These are phyloP conservation scores for Fusarium neocosmosporiellum DNA, from an alignment of 2,329 filamentous ascomycete species.

Conservation along the genomic window DNA sequence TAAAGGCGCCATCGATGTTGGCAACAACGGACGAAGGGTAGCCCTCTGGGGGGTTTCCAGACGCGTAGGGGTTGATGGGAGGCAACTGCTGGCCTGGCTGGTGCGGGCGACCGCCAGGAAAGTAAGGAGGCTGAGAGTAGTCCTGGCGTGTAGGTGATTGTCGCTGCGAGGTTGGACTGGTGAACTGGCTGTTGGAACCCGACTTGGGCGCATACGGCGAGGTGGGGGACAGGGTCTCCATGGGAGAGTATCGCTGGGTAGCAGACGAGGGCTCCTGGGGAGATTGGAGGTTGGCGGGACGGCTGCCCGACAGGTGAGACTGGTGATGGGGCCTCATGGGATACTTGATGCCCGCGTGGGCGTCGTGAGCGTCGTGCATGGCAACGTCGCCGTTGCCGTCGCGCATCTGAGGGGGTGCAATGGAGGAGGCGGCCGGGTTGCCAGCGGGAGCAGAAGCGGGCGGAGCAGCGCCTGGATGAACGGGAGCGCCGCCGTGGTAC, in stretches of 20 bases:
- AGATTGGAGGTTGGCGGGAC: conserved; percentile 74
- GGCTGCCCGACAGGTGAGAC: conserved; percentile 70
- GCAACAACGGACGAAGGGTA: conserved; percentile 80
- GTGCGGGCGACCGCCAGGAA: conserved; percentile 52
- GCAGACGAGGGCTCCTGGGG: conserved; percentile 78
- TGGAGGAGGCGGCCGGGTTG: conserved; percentile 68
- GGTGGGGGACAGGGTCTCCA: conserved; percentile 87
- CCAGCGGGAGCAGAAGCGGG: conserved; percentile 51
- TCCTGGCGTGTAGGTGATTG: conserved; percentile 83
- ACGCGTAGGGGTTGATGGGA: conserved; percentile 76
- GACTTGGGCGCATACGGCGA: conserved; percentile 78
- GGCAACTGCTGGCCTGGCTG: conserved; percentile 74
- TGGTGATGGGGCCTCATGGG: conserved; percentile 82
- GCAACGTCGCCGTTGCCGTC: conserved; percentile 80
- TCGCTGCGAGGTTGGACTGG: conserved; percentile 66
- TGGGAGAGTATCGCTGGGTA: conserved; percentile 93
- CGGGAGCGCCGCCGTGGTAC: conserved; percentile 63
- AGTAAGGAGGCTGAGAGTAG: conserved; percentile 71
- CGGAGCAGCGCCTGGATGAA: conserved; percentile 41
- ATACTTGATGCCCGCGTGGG: conserved; percentile 89
- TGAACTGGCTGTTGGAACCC: conserved; percentile 68
- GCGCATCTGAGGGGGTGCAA: conserved; percentile 68
- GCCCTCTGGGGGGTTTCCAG: conserved; percentile 67
- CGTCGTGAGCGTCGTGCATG: conserved; percentile 88
- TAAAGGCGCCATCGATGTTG: conserved; percentile 75